Percentiles rank a stretch among this genome's conserved stretches.
Evolutionary conservation across 139 green algal species (phyloP).

Genomic region (Haematococcus sp.): DNA sequence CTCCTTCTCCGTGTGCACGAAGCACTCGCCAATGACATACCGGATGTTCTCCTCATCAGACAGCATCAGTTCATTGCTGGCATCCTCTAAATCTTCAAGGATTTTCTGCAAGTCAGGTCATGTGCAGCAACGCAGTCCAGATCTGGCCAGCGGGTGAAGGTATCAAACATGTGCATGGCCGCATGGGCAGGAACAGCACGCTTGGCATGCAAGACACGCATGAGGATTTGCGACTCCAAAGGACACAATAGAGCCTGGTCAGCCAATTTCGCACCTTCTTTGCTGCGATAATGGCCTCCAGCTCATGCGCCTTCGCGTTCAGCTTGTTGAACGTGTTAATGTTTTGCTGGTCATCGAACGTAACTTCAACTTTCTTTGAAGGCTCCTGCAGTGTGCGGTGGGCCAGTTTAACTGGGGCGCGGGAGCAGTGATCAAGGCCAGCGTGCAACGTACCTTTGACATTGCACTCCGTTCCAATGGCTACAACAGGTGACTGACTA

Average conservation of each 20-base stretch:
- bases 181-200: too few relatives aligned
- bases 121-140: too few relatives aligned
- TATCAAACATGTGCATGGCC: neutral
- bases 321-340: slow-evolving; percentile 49
- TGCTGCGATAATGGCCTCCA: slow-evolving; percentile 26
- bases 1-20: slow-evolving; percentile 48
- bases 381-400: too few relatives aligned
- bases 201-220: too few relatives aligned
- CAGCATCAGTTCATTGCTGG: slow-evolving; percentile 49
- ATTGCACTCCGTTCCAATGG: too few relatives aligned
- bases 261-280: slow-evolving; percentile 32
- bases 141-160: neutral
- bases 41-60: slow-evolving; percentile 38
- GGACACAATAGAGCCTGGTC: too few relatives aligned
- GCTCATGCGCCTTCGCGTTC: slow-evolving; percentile 26
- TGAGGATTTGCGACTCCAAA: too few relatives aligned
- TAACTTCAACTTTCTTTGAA: slow-evolving; percentile 17
- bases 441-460: too few relatives aligned
- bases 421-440: too few relatives aligned
- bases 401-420: too few relatives aligned
- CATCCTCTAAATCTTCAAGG: slow-evolving; percentile 45
- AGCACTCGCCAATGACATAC: slow-evolving; percentile 47
- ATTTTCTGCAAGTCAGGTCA: slow-evolving; percentile 19
- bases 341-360: slow-evolving; percentile 32
- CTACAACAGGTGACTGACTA: too few relatives aligned